Percentiles rank a stretch among this genome's conserved stretches.
Conservation (phyloP, 352 stramenopile genomes). For the Phytophthora brassicae region DNA sequence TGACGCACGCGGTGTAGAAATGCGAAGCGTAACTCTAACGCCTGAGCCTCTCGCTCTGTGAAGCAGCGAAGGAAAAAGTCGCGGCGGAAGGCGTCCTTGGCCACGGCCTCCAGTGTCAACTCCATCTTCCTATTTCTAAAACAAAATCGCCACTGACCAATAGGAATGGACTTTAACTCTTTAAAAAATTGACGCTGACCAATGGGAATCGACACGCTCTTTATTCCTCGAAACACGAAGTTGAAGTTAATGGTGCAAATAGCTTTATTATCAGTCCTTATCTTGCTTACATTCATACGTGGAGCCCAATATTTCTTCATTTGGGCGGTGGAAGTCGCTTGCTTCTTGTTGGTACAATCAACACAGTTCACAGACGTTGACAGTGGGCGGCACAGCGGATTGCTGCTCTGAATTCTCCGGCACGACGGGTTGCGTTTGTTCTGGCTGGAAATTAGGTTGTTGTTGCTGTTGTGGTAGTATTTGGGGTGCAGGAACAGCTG, state of each 20-base stretch:
- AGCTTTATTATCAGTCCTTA: conserved; percentile 27
- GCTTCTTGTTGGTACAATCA: conserved; percentile 9
- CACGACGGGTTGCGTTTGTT: background rate
- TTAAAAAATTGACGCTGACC: no score
- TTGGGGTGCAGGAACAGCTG: conserved; percentile 3
- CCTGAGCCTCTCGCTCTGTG: conserved; percentile 42
- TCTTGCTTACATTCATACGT: conserved; percentile 25
- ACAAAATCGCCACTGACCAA: conserved; percentile 7
- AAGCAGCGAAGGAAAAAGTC: conserved; percentile 66
- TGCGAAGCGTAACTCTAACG: conserved; percentile 57
- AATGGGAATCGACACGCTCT: background rate
- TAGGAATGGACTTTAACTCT: conserved; percentile 4
- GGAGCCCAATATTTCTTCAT: background rate
- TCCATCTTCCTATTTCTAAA: conserved; percentile 15
- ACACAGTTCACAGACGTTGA: conserved; percentile 29
- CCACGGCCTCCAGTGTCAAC: conserved; percentile 60
- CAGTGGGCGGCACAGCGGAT: background rate
- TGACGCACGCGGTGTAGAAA: conserved; percentile 57
- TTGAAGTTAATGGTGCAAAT: conserved; percentile 16
- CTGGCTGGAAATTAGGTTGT: background rate
- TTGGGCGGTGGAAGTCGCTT: background rate
- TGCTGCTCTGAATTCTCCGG: background rate
- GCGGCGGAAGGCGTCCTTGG: conserved; percentile 54
- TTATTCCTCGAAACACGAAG: conserved; percentile 3
- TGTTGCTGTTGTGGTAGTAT: background rate